These are phyloP conservation scores for Claviceps quebecensis DNA, from an alignment of 2,329 filamentous ascomycete genomes.

Conservation along the genomic window DNA sequence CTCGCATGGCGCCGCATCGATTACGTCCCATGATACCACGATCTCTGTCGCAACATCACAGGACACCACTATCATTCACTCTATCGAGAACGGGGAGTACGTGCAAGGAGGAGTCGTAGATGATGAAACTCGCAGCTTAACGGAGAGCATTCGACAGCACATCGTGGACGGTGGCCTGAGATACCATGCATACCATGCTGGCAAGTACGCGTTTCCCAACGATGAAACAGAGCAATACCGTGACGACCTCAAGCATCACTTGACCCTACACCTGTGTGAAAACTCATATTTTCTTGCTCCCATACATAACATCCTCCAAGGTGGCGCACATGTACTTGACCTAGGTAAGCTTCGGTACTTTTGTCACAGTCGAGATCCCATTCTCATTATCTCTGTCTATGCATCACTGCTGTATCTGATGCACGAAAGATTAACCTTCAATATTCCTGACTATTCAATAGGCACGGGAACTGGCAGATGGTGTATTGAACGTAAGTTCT, in stretches of 20 bases:
- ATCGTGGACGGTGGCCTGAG: slow-evolving; percentile 26
- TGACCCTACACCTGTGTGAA: slow-evolving; percentile 25
- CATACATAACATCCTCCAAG: slow-evolving; percentile 21
- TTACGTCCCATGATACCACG: slow-evolving; percentile 5
- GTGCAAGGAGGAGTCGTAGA: slow-evolving; percentile 9
- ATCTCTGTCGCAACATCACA: slow-evolving; percentile 19
- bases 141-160: slow-evolving; percentile 28
- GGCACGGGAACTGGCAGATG: slow-evolving; percentile 38
- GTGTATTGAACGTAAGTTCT: slow-evolving; percentile 33
- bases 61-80: slow-evolving; percentile 17
- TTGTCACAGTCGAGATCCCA: neutral
- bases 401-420: neutral
- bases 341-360: slow-evolving; percentile 22
- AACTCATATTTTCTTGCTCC: slow-evolving; percentile 31
- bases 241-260: slow-evolving; percentile 26
- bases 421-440: too few species aligned
- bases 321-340: slow-evolving; percentile 31
- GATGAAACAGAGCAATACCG: slow-evolving; percentile 28
- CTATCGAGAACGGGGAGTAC: slow-evolving; percentile 20
- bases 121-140: slow-evolving; percentile 26
- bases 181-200: slow-evolving; percentile 27
- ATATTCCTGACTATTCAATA: slow-evolving; percentile 9
- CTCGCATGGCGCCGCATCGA: neutral
- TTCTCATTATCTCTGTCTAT: too few species aligned
- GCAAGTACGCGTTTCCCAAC: slow-evolving; percentile 29